Evolutionary conservation across 2,329 filamentous ascomycete genomes (phyloP).

Genomic region (Nectriaceae sp.): DNA sequence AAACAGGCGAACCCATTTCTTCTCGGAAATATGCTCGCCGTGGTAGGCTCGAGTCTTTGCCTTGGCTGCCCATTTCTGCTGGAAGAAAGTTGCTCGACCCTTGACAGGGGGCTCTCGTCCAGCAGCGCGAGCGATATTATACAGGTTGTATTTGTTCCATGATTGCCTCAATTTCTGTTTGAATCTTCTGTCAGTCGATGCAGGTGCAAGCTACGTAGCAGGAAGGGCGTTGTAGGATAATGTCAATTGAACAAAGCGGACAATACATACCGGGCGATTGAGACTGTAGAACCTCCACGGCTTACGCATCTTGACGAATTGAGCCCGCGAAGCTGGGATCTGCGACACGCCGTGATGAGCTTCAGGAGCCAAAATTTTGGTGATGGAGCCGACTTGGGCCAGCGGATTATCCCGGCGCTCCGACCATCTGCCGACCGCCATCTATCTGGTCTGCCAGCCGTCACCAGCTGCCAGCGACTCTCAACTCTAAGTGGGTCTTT

Average conservation of each 20-base stretch:
- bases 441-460: conserved; percentile 17
- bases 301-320: conserved; percentile 52
- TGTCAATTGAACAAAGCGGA: conserved; percentile 1
- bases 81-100: conserved; percentile 74
- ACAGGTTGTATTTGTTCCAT: conserved; percentile 98
- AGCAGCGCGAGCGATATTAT: conserved; percentile 66
- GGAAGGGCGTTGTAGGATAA: background rate
- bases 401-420: conserved; percentile 33
- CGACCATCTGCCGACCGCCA: conserved; percentile 17
- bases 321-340: conserved; percentile 26
- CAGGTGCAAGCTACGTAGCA: conserved; percentile 8
- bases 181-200: conserved; percentile 16
- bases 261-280: conserved; percentile 59
- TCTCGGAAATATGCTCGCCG: conserved; percentile 90
- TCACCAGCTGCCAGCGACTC: conserved; percentile 6
- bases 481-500: background rate
- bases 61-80: conserved; percentile 97
- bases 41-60: conserved; percentile 83
- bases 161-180: conserved; percentile 86
- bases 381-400: conserved; percentile 18
- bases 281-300: conserved; percentile 66
- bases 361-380: conserved; percentile 34
- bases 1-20: conserved; percentile 95
- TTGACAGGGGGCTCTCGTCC: conserved; percentile 34
- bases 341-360: conserved; percentile 26